These are phyloP conservation scores for Cardiospermum halicacabum DNA, from an alignment of 345 rosid genomes.

Conservation along the genomic window DNA sequence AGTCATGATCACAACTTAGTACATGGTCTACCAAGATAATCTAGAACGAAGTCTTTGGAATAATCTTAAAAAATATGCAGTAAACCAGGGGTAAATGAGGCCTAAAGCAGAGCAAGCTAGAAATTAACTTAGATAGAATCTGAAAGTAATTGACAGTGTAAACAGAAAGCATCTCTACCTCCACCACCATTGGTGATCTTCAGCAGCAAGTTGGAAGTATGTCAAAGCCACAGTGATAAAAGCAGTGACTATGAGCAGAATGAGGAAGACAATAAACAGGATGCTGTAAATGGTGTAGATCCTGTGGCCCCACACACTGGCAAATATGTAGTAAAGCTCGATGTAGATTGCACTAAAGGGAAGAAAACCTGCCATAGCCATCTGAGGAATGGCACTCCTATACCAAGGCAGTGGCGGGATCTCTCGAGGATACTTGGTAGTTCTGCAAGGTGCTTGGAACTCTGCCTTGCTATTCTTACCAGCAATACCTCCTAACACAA, in stretches of 20 bases:
- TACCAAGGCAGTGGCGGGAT: conserved; percentile 85
- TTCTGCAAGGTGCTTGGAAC: conserved; percentile 89
- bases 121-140: neutral
- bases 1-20: neutral
- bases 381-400: conserved; percentile 76
- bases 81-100: neutral
- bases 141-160: neutral
- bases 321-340: conserved; percentile 83
- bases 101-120: neutral
- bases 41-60: neutral
- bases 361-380: conserved; percentile 88
- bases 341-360: conserved; percentile 86
- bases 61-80: neutral
- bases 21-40: neutral
- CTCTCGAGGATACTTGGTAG: conserved; percentile 83
- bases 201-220: conserved; percentile 93
- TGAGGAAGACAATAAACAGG: conserved; percentile 73
- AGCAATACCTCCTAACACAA: conserved; percentile 90
- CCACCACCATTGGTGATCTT: conserved; percentile 96
- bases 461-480: conserved; percentile 89
- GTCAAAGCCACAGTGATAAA: conserved; percentile 88
- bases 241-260: conserved; percentile 81
- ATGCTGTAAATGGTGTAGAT: conserved; percentile 86
- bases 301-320: conserved; percentile 89
- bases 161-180: conserved; percentile 37